A percentile compares a stretch with the other conserved stretches of the same genome.
Evolutionary conservation across 2,329 filamentous ascomycete genomes (phyloP).

Genomic region (Mariannaea sp.): DNA sequence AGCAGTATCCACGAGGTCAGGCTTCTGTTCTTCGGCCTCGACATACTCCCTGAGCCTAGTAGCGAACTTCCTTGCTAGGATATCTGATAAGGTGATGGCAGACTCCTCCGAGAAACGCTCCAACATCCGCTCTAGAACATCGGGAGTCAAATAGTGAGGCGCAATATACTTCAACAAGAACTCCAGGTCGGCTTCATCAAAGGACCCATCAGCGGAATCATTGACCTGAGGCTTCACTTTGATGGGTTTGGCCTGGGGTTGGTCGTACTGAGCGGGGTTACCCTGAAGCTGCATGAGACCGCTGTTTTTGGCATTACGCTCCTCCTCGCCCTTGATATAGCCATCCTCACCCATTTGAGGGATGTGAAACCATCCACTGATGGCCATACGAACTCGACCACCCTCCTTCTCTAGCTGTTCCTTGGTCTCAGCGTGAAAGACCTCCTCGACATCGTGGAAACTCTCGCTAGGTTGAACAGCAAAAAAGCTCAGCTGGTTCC

Average conservation of each 20-base stretch:
- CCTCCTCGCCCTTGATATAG: constrained; percentile 85
- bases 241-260: constrained; percentile 68
- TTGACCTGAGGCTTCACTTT: constrained; percentile 47
- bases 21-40: constrained; percentile 62
- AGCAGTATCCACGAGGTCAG: constrained; percentile 51
- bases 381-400: constrained; percentile 89
- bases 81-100: constrained; percentile 78
- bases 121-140: constrained; percentile 81
- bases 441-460: constrained; percentile 98
- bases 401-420: constrained; percentile 69
- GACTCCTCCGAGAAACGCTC: constrained; percentile 82
- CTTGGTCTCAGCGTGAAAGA: constrained; percentile 72
- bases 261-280: constrained; percentile 87
- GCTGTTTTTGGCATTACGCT: constrained; percentile 85
- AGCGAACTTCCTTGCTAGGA: constrained; percentile 80
- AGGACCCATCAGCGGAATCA: constrained; percentile 59
- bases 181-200: constrained; percentile 81
- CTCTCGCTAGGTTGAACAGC: constrained; percentile 98
- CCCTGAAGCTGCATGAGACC: constrained; percentile 92
- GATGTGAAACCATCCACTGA: constrained; percentile 99
- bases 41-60: constrained; percentile 73
- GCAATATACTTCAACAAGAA: constrained; percentile 91
- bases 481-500: constrained; percentile 98
- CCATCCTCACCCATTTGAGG: constrained; percentile 93
- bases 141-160: constrained; percentile 88